These are phyloP conservation scores for Escallonia rubra DNA, from an alignment of 129 eudicot species.

Conservation along the genomic window DNA sequence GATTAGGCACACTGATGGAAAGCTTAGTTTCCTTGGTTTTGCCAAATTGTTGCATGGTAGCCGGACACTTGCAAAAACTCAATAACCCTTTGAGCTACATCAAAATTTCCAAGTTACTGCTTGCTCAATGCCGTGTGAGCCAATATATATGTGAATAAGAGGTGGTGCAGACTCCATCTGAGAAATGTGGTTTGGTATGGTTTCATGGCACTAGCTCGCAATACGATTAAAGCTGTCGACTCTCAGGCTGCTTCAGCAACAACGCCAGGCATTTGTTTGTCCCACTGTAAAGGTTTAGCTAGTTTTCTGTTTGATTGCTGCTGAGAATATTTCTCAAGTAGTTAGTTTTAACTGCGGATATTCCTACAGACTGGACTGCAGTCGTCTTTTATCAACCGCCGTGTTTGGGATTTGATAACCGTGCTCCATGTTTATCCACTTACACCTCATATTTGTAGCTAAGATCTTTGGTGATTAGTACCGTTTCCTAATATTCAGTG, in stretches of 20 bases:
- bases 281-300: neutral
- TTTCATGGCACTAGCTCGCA: neutral
- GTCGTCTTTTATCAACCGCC: no score
- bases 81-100: constrained; percentile 25
- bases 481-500: no score
- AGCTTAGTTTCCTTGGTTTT: constrained; percentile 93
- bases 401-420: no score
- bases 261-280: neutral
- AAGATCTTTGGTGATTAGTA: no score
- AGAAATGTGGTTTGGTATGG: neutral
- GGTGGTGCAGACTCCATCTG: neutral
- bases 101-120: neutral
- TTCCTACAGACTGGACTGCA: no score
- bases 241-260: neutral
- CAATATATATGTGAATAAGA: neutral
- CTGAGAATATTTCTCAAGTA: neutral
- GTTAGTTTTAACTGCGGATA: no score
- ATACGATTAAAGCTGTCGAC: neutral
- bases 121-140: neutral
- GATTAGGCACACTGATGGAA: constrained; percentile 97
- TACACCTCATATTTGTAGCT: no score
- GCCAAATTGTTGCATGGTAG: constrained; percentile 82
- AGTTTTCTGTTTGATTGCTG: neutral
- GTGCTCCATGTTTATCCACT: no score
- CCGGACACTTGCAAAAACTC: constrained; percentile 65